phyloP scores from a whole-genome alignment of 768 basidiomycete genomes.

The Peribolospora kevripleyi region DNA sequence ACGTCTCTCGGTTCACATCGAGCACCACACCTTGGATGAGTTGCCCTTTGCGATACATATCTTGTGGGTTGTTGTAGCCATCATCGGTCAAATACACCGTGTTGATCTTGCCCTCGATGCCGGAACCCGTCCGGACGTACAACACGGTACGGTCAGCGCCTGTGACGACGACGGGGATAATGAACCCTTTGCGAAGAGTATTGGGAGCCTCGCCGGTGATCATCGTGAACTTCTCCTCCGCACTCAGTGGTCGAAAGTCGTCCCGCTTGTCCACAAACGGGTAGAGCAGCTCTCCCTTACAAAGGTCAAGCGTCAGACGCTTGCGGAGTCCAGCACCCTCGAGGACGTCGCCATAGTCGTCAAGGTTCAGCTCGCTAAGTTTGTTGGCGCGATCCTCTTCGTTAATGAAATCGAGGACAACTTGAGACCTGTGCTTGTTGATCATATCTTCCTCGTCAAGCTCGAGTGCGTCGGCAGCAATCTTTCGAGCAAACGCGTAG shows the following conservation, averaged over 20 bases:
- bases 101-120: conserved; percentile 59
- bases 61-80: conserved; percentile 8
- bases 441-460: conserved; percentile 93
- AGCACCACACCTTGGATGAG: conserved; percentile 57
- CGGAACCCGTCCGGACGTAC: conserved; percentile 62
- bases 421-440: conserved; percentile 71
- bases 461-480: conserved; percentile 92
- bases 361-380: conserved; percentile 69
- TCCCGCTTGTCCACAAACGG: conserved; percentile 57
- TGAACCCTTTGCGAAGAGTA: conserved; percentile 52
- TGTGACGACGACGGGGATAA: conserved; percentile 33
- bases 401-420: conserved; percentile 62
- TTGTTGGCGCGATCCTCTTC: conserved; percentile 55
- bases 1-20: conserved; percentile 35
- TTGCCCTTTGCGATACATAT: conserved; percentile 34
- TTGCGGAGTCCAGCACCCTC: conserved; percentile 63
- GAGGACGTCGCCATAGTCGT: conserved; percentile 85
- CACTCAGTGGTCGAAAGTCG: conserved; percentile 35
- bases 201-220: conserved; percentile 69
- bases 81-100: conserved; percentile 29
- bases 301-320: conserved; percentile 66
- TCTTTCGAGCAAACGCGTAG: conserved; percentile 90
- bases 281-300: conserved; percentile 55
- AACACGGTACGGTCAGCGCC: conserved; percentile 14
- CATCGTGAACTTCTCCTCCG: conserved; percentile 79